Evolutionary conservation across 2,329 filamentous ascomycete species (phyloP).

Genomic region (Neofusicoccum kwambonambiense): DNA sequence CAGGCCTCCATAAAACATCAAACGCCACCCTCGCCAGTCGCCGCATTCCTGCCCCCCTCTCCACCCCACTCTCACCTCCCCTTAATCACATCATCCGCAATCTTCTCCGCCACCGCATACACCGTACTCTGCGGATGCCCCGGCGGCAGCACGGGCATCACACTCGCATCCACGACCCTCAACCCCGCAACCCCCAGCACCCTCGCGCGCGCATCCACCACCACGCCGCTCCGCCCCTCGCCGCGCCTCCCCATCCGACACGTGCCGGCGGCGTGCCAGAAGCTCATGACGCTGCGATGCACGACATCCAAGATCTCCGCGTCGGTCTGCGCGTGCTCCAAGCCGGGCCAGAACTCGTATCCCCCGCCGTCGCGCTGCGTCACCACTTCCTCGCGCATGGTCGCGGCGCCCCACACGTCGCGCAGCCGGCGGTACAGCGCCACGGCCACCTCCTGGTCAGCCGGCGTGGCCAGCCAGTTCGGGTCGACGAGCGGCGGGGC

Average conservation of each 20-base stretch:
- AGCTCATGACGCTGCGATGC: conserved; percentile 23
- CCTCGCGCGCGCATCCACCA: conserved; percentile 37
- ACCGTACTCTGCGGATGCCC: conserved; percentile 21
- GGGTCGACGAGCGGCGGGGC: conserved; percentile 35
- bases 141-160: conserved; percentile 34
- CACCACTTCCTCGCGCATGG: conserved; percentile 26
- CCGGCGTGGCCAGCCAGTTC: conserved; percentile 33
- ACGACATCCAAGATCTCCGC: conserved; percentile 28
- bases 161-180: conserved; percentile 38
- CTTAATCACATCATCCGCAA: neutral
- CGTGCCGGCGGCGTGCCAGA: conserved; percentile 39
- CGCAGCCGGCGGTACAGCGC: conserved; percentile 32
- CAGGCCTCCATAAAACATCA: too few species aligned
- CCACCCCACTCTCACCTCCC: neutral
- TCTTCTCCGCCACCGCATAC: conserved; percentile 9
- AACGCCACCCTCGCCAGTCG: too few species aligned
- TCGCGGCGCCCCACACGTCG: conserved; percentile 24
- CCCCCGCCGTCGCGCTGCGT: conserved; percentile 27
- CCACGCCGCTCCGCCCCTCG: conserved; percentile 24
- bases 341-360: conserved; percentile 31
- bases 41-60: too few species aligned
- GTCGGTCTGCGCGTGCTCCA: conserved; percentile 22
- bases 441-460: conserved; percentile 34
- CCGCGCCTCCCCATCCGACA: conserved; percentile 37
- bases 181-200: conserved; percentile 39